Evolutionary conservation across 2,329 filamentous ascomycete species (phyloP), one percentile per base, ranked within the genome.

Genomic region (Alternaria gansuensis): DNA sequence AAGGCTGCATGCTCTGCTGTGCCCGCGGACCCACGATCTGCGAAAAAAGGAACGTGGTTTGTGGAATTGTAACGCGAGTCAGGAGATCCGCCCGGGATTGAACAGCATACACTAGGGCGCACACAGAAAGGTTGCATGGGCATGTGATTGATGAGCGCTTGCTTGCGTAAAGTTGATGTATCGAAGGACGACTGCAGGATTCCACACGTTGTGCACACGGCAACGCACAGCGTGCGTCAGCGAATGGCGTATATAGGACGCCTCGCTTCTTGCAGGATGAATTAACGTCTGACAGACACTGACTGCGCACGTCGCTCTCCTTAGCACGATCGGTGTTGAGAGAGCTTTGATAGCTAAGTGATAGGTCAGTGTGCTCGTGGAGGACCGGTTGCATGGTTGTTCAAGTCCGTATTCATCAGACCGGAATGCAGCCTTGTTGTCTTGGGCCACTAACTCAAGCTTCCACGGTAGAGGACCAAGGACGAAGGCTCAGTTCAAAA

Each of bases 61-160:
- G 62, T 64, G 61, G 59, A 62, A 63, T 54, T 60, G 59, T 60
- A 53, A 37, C 44, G 51, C 60, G 63, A 61, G 50, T 61, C 51
- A 57, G 52, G 48, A 36, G 66, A 70, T 70, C 67, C 67, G 63
- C 63, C 67, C 67, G 52, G 67, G 67, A 57, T 64, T 11, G 37
- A 40, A 21, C n/a, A 36, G 28, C 49, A 57, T 45, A 43, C 26
- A 58, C 49, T 44, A 43, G 53, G 26, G 26, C 28, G 24, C 36
- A 44, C 44, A 58, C 58, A 60, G 50, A 51, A 57, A 39, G 43
- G 51, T 36, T 60, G 63, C 61, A 67, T 65, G 64, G 52, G 62
- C 65, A 68, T 72, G 68, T 73, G 70, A 72, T 61, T 57, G 61
- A 62, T 63, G 61, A 64, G 63, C 64, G 41, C 65, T 65, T 59